A percentile compares a stretch with the other conserved stretches of the same genome.
These are phyloP conservation scores for Backusella westeae DNA, from an alignment of 192 early-diverging fungal species.

Conservation along the genomic window DNA sequence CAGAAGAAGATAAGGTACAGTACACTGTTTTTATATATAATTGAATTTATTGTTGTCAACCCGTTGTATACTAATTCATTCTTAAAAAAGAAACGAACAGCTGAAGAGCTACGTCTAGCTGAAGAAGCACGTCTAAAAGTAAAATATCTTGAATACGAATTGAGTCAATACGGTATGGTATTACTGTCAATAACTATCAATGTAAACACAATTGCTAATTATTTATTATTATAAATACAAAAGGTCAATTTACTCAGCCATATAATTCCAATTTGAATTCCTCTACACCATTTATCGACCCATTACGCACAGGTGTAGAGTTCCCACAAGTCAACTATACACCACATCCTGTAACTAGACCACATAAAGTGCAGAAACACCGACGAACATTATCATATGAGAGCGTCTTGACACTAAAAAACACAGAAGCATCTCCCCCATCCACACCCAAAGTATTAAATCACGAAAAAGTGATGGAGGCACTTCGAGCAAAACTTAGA, in stretches of 20 bases:
- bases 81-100: background rate
- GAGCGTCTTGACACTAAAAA: background rate
- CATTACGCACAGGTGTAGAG: background rate
- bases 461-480: slow-evolving; percentile 15
- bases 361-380: background rate
- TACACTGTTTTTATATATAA: background rate
- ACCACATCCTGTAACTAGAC: background rate
- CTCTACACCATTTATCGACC: background rate
- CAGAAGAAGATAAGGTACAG: slow-evolving; percentile 5
- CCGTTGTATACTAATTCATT: background rate
- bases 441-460: background rate
- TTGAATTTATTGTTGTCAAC: background rate
- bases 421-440: background rate
- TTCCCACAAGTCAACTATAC: background rate
- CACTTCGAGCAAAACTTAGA: slow-evolving; percentile 11
- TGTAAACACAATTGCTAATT: background rate
- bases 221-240: background rate
- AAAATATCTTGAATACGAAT: slow-evolving; percentile 4
- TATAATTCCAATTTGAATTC: background rate
- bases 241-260: background rate
- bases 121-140: slow-evolving; percentile 5
- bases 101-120: background rate
- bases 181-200: background rate
- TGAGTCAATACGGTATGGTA: background rate
- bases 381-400: slow-evolving; percentile 11